Evolutionary conservation across 2,329 filamentous ascomycete genomes (phyloP), one percentile per base, ranked within the genome.

Genomic region (Tolypocladium album): DNA sequence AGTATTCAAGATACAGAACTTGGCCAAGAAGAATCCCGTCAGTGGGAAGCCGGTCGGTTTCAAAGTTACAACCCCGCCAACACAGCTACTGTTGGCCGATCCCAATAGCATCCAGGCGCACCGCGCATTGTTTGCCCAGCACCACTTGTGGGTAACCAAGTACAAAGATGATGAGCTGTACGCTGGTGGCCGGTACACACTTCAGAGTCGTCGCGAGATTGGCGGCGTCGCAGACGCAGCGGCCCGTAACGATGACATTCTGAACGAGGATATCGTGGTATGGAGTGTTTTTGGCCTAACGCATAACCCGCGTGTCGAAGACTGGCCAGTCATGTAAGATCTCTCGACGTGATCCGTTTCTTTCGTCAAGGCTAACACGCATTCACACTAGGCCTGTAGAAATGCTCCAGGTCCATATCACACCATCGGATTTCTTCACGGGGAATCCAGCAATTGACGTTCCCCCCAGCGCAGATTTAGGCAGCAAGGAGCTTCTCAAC

Each of bases 321-420:
- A 88, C 67, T 88, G 86, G 75, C 86, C 85, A 0, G 83, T 88
- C 31, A 88, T 88, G 86, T 78, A 62, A 74, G 76, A 31, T 6
- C 15, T 17, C 47, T 12, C 24, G 34, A 38, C 7, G 34, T 9
- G 11, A 2, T 8, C 17, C 17, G 13, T n/a, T 27, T 34, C 9
- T 34, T 15, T 27, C 5, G 1, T 4, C 15, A 17, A 50, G 9
- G 17, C 47, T 55, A 56, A 50, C 45, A 27, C 38, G 62, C 43
- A 15, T 36, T n/a, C 15, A 17, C 11, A 45, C 9, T 39, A 63
- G 82, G 85, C 83, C 83, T 0, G 79, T 81, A 56, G 84, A 87
- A 65, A 76, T 73, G 27, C 66, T 79, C 17, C 76, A 75, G 62
- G 73, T 80, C 2, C 65, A 70, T 8, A 70, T 80, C 3, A 78